phyloP scores from a whole-genome alignment of 257 asterid species.

The Penstemon eatonii region DNA sequence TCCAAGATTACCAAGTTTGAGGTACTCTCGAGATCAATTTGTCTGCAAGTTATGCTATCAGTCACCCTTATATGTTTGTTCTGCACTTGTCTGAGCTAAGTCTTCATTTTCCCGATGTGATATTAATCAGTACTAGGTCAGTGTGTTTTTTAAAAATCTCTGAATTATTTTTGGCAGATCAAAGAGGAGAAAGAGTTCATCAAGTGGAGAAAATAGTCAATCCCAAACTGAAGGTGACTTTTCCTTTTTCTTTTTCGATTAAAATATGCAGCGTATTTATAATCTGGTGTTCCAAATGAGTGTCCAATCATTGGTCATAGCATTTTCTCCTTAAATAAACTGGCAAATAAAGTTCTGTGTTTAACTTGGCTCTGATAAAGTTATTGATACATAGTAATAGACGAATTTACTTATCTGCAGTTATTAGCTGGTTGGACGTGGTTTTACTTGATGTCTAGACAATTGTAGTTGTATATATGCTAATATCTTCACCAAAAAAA shows the following conservation, averaged over 20 bases:
- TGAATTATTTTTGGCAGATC: slow-evolving; percentile 49
- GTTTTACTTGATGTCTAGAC: not conserved
- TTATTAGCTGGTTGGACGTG: slow-evolving; percentile 1
- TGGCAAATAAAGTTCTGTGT: no score
- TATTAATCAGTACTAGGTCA: no score
- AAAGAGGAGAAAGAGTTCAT: slow-evolving; percentile 75
- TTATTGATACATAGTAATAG: not conserved
- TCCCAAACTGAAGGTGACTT: slow-evolving; percentile 57
- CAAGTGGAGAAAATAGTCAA: slow-evolving; percentile 71
- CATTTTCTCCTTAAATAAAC: not conserved
- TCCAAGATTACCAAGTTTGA: no score
- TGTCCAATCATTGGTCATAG: slow-evolving; percentile 5
- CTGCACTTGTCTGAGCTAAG: no score
- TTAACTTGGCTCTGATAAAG: no score
- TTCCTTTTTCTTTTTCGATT: slow-evolving; percentile 4
- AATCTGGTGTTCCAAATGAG: slow-evolving; percentile 4
- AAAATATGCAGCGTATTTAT: slow-evolving; percentile 2
- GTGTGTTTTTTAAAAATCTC: no score
- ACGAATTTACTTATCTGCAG: not conserved
- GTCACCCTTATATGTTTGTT: no score
- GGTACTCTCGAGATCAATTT: no score
- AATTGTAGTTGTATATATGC: not conserved
- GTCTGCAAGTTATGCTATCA: no score
- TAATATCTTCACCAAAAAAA: not conserved
- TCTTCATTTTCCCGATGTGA: no score